Evolutionary conservation across 768 basidiomycete species (phyloP), one percentile per base, ranked within the genome.

Genomic region (Hericium erinaceus): DNA sequence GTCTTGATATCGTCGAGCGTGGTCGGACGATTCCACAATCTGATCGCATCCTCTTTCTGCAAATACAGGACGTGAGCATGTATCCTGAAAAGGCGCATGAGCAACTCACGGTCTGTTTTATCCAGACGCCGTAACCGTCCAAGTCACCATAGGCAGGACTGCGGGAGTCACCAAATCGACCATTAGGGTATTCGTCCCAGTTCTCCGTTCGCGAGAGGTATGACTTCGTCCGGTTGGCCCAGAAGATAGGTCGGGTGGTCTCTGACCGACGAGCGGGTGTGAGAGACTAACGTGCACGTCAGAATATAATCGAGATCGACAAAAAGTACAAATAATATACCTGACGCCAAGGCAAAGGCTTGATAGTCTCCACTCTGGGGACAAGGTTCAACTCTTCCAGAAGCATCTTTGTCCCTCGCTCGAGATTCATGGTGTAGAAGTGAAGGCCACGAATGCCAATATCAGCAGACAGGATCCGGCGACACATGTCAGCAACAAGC

Each of bases 141-240:
- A 99, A 74, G 72, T 99, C 97, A 66, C 97, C 97, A 64, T 97
- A 99, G 13, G 97, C 97, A 28, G 97, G 97, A 79, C 89, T 92
- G 58, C 97, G 83, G 7, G 95, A 87, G 73, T 98, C 97, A 64
- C 97, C 97, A 67, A 95, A 99, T 63, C 97, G 91, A 56, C 97
- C 97, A 70, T 99, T 99, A 52, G 97, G 97, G 71, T 97, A 98
- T 69, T 98, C 95, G 68, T 99, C 97, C 97, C 97, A 99, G 67
- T 97, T 92, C 69, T 97, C 94, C 13, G 97, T 98, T 55, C 95
- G 87, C 8, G 91, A 91, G 49, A 98, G 77, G 69, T 98, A 98
- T 1, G 94, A 97, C 67, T 94, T 89, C 39, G 93, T 82, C 40
- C 95, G 80, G 74, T 99, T 98, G 12, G 97, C 93, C 95, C 95